Evolutionary conservation across 2,329 filamentous ascomycete species (phyloP).

Genomic region (Nothophaeocryptopus gaeumannii): DNA sequence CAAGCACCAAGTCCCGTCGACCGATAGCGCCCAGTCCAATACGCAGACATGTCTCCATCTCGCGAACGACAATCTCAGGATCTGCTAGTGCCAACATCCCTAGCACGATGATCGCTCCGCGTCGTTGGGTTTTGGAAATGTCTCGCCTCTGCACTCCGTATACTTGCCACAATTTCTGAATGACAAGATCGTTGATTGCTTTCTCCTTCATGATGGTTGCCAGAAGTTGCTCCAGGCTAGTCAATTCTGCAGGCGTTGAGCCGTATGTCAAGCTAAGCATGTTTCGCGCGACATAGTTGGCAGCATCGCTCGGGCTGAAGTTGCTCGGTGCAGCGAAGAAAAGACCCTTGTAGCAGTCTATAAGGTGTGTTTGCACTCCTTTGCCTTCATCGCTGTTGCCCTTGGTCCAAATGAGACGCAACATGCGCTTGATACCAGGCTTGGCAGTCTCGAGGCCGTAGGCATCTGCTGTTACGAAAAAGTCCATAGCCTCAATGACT

Average conservation of each 20-base stretch:
- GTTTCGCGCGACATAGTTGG: slow-evolving; percentile 93
- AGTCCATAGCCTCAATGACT: slow-evolving; percentile 98
- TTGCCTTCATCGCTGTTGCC: slow-evolving; percentile 99
- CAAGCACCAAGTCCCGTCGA: slow-evolving; percentile 77
- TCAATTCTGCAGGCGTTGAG: slow-evolving; percentile 89
- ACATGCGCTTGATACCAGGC: slow-evolving; percentile 87
- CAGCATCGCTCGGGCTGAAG: slow-evolving; percentile 83
- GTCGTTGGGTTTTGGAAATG: slow-evolving; percentile 84
- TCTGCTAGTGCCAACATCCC: slow-evolving; percentile 94
- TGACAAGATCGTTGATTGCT: slow-evolving; percentile 77
- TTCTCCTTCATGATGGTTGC: slow-evolving; percentile 97
- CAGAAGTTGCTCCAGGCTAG: slow-evolving; percentile 88
- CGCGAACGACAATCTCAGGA: slow-evolving; percentile 86
- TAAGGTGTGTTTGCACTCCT: slow-evolving; percentile 91
- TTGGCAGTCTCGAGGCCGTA: slow-evolving; percentile 96
- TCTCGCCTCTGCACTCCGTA: slow-evolving; percentile 92
- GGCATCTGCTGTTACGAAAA: slow-evolving; percentile 90
- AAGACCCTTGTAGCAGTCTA: slow-evolving; percentile 91
- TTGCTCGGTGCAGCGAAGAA: slow-evolving; percentile 94
- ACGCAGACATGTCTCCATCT: slow-evolving; percentile 90
- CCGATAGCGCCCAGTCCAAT: slow-evolving; percentile 83
- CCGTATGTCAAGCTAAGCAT: slow-evolving; percentile 99
- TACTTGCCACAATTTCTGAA: slow-evolving; percentile 94
- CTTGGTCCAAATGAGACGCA: slow-evolving; percentile 98
- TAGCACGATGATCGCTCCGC: slow-evolving; percentile 91